Conservation (phyloP, 148 eudicot genomes). For the Cornus florida region DNA sequence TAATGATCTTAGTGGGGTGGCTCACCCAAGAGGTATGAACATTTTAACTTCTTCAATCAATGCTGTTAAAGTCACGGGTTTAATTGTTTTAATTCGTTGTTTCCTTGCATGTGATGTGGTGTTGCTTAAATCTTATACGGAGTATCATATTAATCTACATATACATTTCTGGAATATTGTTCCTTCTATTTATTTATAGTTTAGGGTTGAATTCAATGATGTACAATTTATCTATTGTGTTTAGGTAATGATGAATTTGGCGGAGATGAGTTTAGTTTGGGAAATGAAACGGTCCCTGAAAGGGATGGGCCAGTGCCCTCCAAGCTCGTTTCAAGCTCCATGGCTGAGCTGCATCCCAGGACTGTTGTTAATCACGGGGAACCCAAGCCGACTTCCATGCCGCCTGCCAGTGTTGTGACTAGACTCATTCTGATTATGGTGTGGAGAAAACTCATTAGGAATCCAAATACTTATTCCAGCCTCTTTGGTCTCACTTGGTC, state of each 20-base stretch:
- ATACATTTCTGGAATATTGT: background rate
- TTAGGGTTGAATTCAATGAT: no score
- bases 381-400: slow-evolving; percentile 59
- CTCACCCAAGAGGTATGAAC: slow-evolving; percentile 61
- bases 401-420: slow-evolving; percentile 77
- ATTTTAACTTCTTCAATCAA: no score
- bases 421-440: slow-evolving; percentile 82
- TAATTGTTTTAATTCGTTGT: no score
- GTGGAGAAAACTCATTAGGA: slow-evolving; percentile 79
- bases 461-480: slow-evolving; percentile 85
- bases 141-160: background rate
- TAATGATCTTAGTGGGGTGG: slow-evolving; percentile 55
- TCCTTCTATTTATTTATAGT: no score
- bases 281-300: slow-evolving; percentile 46
- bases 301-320: slow-evolving; percentile 53
- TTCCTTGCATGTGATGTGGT: background rate
- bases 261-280: slow-evolving; percentile 77
- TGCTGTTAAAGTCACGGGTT: no score
- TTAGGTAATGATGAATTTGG: slow-evolving; percentile 80
- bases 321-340: slow-evolving; percentile 63
- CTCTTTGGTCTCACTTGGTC: slow-evolving; percentile 86
- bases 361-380: slow-evolving; percentile 18
- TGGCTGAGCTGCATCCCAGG: slow-evolving; percentile 77
- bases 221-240: background rate
- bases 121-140: background rate